Base-by-base conservation (phyloP, 768 basidiomycete genomes). In the Pisolithus sp. region DNA sequence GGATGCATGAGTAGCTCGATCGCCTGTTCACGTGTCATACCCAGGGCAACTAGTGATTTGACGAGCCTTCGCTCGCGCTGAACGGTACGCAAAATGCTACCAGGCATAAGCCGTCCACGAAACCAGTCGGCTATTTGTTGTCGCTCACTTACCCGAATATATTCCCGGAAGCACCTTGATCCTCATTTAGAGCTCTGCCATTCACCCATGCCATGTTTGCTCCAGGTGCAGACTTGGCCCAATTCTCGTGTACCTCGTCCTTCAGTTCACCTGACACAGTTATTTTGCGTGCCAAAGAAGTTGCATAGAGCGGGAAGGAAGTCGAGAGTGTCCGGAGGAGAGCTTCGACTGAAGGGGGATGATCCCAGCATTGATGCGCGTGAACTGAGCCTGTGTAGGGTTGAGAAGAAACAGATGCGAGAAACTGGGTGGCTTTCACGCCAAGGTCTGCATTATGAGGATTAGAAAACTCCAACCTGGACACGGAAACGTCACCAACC, bases 231-330 rank as follows among this genome's bases (percentile, higher is more conserved):
- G 73, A 78, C 53, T 75, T 79, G 24, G 18, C 56, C 53, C 79
- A 75, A 56, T 91, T 91, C 7, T 61, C 62, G 20, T 73, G 61
- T 6, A 93, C 64, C 60, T 90, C 89, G 0, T 75, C 65, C 1
- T 63, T 60, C 8, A 95, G 59, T 12, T 68, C 71, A 8, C 69
- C 63, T 52, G 80, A 77, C 3, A 80, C 69, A 2, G 70, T 59
- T 40, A 93, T 80, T 52, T 85, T 82, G 3, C 91, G 81, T 0
- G 87, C 79, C 28, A 96, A 73, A 3, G 83, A 73, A 0, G 82
- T 76, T 1, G 85, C 84, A 61, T 94, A 95, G 63, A 81, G 86
- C 0, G 95, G 94, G 70, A 97, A 95, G 67, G 94, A 85, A 61
- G 93, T 89, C 0, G 89, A 77, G 20, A 98, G 77, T 13, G 80